Percentiles rank a stretch among this genome's conserved stretches.
phyloP scores from a whole-genome alignment of 1,139 yeast species.

The Geotrichum candidum region DNA sequence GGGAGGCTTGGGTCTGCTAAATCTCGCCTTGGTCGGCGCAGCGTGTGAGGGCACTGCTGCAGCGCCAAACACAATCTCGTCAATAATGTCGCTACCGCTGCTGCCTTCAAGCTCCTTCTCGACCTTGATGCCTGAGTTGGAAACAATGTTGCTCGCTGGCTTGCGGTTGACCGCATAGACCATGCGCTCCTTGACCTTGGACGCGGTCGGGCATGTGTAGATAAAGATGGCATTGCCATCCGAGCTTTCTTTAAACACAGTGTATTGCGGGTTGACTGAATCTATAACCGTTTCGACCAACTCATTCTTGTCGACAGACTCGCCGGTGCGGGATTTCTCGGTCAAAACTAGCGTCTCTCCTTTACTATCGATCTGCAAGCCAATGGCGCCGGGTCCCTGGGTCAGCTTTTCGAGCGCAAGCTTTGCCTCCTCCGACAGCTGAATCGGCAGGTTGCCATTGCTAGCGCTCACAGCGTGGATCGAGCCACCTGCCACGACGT shows the following conservation, averaged over 20 bases:
- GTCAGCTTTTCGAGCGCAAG: conserved; percentile 14
- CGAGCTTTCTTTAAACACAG: conserved; percentile 41
- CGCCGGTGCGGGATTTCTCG: conserved; percentile 5
- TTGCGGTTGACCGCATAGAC: conserved; percentile 78
- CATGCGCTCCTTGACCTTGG: conserved; percentile 89
- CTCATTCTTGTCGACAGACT: conserved; percentile 14
- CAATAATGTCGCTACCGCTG: conserved; percentile 16
- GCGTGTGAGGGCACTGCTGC: conserved; percentile 18
- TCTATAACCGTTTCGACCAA: conserved; percentile 35
- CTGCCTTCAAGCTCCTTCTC: conserved; percentile 17
- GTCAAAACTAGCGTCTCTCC: conserved; percentile 32
- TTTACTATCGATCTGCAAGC: conserved; percentile 23
- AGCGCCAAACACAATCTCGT: conserved; percentile 22
- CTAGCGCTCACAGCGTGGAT: background rate
- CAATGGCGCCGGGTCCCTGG: conserved; percentile 20
- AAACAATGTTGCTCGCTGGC: conserved; percentile 53
- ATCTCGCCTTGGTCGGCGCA: conserved; percentile 19
- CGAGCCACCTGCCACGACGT: conserved; percentile 12
- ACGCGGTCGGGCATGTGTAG: conserved; percentile 85
- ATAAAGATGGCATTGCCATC: conserved; percentile 46
- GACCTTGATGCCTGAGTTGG: conserved; percentile 18
- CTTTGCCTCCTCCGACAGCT: conserved; percentile 4
- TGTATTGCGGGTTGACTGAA: conserved; percentile 51
- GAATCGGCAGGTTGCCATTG: background rate
- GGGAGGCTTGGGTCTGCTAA: conserved; percentile 36